A percentile compares a stretch with the other conserved stretches of the same genome.
These are phyloP conservation scores for Penicillium sp. DNA, from an alignment of 2,329 filamentous ascomycete genomes.

Conservation along the genomic window DNA sequence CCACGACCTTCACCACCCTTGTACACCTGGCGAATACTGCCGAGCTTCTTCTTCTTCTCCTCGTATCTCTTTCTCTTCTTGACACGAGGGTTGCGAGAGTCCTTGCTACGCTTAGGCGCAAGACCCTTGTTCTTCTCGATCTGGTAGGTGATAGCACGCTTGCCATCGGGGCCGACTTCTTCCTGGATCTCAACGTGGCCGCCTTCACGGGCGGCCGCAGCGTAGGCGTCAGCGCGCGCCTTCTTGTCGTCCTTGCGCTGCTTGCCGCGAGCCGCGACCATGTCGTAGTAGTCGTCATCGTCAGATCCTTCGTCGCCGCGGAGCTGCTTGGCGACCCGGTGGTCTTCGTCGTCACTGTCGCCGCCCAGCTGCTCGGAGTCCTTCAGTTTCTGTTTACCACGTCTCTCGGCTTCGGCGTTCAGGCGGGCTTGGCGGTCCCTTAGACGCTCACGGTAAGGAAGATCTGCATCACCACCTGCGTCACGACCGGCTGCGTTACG, in stretches of 20 bases:
- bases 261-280: conserved; percentile 57
- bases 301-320: conserved; percentile 35
- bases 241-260: conserved; percentile 64
- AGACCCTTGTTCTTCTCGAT: conserved; percentile 97
- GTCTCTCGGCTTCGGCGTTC: conserved; percentile 76
- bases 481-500: conserved; percentile 56
- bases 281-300: conserved; percentile 67
- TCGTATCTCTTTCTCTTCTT: conserved; percentile 98
- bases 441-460: conserved; percentile 77
- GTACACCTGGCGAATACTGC: conserved; percentile 74
- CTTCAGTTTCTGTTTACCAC: conserved; percentile 67
- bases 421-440: conserved; percentile 77
- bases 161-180: conserved; percentile 69
- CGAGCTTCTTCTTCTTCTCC: conserved; percentile 94
- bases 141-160: conserved; percentile 82
- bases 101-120: conserved; percentile 84
- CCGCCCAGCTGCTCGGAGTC: conserved; percentile 58
- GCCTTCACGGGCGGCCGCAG: conserved; percentile 46
- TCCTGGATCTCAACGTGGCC: conserved; percentile 59
- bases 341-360: conserved; percentile 59
- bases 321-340: conserved; percentile 46
- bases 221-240: conserved; percentile 53
- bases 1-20: conserved; percentile 75
- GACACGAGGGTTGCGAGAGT: conserved; percentile 84
- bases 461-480: conserved; percentile 50